Conservation (phyloP, 2,329 filamentous ascomycete species). For the Ramularia endophylla region DNA sequence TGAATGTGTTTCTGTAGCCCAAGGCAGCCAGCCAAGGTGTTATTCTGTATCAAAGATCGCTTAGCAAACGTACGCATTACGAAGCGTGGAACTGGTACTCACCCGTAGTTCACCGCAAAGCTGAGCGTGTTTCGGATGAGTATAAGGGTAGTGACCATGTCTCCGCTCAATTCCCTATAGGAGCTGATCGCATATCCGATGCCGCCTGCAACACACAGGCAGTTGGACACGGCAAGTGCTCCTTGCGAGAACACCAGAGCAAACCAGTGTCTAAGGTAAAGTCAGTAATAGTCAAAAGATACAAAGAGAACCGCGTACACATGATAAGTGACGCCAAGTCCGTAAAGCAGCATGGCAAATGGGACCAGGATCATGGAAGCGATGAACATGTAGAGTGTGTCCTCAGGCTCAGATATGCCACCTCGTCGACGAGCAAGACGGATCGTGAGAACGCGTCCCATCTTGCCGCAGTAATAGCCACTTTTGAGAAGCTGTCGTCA, state of each 20-base stretch:
- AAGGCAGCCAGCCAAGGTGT: slow-evolving; percentile 17
- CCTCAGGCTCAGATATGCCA: slow-evolving; percentile 37
- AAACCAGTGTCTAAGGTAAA: slow-evolving; percentile 36
- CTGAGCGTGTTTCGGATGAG: slow-evolving; percentile 44
- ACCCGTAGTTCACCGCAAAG: slow-evolving; percentile 45
- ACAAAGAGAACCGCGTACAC: slow-evolving; percentile 16
- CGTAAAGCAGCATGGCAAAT: slow-evolving; percentile 38
- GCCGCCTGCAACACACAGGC: slow-evolving; percentile 35
- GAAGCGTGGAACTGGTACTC: neutral
- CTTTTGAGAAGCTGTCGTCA: too few species aligned
- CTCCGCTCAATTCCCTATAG: slow-evolving; percentile 40
- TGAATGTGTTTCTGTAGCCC: slow-evolving; percentile 15
- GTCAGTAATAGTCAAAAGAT: too few species aligned
- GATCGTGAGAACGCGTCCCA: slow-evolving; percentile 31
- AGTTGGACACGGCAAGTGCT: slow-evolving; percentile 40
- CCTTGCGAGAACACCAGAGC: slow-evolving; percentile 42
- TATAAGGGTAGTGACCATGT: slow-evolving; percentile 43
- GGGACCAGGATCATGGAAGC: slow-evolving; percentile 36
- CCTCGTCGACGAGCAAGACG: slow-evolving; percentile 31
- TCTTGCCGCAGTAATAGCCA: slow-evolving; percentile 30
- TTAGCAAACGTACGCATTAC: neutral
- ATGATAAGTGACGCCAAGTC: slow-evolving; percentile 41
- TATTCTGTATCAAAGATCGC: slow-evolving; percentile 1
- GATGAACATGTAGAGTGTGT: slow-evolving; percentile 31
- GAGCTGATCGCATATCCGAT: slow-evolving; percentile 40